Conservation (phyloP, 2,329 filamentous ascomycete species). For the Pestalotiopsis sp. region DNA sequence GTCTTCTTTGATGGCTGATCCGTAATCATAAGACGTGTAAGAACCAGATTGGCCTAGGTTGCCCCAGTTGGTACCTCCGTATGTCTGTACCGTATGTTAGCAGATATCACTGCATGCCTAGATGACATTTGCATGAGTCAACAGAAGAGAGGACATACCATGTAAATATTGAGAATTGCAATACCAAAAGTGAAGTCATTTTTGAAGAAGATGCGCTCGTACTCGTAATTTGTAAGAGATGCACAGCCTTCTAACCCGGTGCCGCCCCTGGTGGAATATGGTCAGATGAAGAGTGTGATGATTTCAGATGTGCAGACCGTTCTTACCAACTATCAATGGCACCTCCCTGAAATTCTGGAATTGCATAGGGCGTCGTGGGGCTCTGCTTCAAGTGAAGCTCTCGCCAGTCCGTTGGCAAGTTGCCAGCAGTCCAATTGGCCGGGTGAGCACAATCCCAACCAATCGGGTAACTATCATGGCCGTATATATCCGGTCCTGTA, state of each 20-base stretch:
- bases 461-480: constrained; percentile 42
- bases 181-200: constrained; percentile 58
- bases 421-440: constrained; percentile 56
- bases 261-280: constrained; percentile 50
- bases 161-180: constrained; percentile 72
- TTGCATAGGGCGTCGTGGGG: constrained; percentile 60
- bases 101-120: background rate
- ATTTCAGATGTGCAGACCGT: background rate
- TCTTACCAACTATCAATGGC: constrained; percentile 65
- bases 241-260: constrained; percentile 68
- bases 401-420: constrained; percentile 57
- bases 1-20: constrained; percentile 65
- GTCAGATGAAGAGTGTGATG: background rate
- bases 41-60: constrained; percentile 71
- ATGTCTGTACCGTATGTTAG: background rate
- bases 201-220: constrained; percentile 78
- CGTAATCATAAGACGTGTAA: constrained; percentile 61
- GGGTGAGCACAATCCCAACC: constrained; percentile 47
- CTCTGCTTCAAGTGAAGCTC: constrained; percentile 58
- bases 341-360: constrained; percentile 63
- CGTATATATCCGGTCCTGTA: constrained; percentile 28
- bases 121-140: too few relatives aligned
- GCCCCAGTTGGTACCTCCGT: constrained; percentile 81
- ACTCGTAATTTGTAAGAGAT: constrained; percentile 68
- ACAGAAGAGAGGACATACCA: constrained; percentile 40